A percentile compares a stretch with the other conserved stretches of the same genome.
Conservation (phyloP, 2,329 filamentous ascomycete genomes). For the Diaporthe sp. region DNA sequence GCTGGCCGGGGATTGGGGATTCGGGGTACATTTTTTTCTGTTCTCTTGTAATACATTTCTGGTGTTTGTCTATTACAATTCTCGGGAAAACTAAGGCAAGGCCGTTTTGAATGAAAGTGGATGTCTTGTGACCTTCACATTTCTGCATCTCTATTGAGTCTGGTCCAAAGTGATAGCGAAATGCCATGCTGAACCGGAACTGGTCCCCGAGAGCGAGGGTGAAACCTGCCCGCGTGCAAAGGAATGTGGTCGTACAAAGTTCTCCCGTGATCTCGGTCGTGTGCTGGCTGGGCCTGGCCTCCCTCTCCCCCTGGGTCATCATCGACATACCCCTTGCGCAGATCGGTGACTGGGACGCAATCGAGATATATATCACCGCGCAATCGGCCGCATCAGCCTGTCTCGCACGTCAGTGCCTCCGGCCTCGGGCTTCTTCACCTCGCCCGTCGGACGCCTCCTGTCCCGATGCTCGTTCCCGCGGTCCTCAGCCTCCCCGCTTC, state of each 20-base stretch:
- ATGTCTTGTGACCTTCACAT: not conserved
- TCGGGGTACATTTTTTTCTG: not conserved
- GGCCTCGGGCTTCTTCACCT: not conserved
- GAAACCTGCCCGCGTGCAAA: not conserved
- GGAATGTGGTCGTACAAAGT: not conserved
- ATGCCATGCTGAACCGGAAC: not conserved
- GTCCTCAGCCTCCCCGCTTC: not conserved
- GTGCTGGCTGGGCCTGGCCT: not conserved
- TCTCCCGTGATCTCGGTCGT: not conserved
- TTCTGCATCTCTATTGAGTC: not conserved
- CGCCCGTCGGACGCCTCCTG: not conserved
- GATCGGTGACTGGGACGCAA: not conserved
- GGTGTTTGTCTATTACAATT: not conserved
- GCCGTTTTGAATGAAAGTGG: not conserved
- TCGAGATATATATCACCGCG: not conserved
- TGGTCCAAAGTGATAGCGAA: not conserved
- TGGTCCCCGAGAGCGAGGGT: not conserved
- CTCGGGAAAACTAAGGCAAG: not conserved
- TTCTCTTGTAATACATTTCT: constrained; percentile 24
- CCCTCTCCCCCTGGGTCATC: not conserved
- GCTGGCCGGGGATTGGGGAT: not conserved
- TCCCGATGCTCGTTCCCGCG: not conserved
- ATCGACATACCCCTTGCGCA: too few species aligned
- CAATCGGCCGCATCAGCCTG: not conserved
- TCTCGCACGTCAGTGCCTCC: not conserved